Evolutionary conservation across 2,329 filamentous ascomycete species (phyloP), one percentile per base, ranked within the genome.

Genomic region (Aspergillus sp.): DNA sequence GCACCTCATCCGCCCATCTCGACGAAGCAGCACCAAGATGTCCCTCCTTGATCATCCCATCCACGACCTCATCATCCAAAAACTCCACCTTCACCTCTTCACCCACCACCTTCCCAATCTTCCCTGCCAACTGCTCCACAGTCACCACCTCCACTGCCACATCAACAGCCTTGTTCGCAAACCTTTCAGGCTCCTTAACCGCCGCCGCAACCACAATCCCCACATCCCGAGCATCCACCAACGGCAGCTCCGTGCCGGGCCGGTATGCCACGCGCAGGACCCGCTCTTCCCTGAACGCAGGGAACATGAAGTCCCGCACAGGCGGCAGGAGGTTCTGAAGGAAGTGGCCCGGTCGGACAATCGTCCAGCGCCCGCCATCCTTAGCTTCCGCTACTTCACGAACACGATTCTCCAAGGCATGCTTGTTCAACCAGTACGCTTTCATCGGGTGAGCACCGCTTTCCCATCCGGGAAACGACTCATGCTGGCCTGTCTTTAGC

Each of bases 191-290:
- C 1, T 36, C 30, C 17, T 30, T 17, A n/a, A 52, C 27, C 6
- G 49, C 27, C 3, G 30, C 49, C n/a, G 49, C 49, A 10, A 52
- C 49, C 30, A 38, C 49, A 52, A 52, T 52, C 30, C 49, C 49
- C 49, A 52, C 49, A 13, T 52, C 49, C 15, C 49, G 30, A 4
- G 49, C 49, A 36, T 52, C 49, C 49, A 52, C 49, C 32, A 19
- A 48, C 10, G 42, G 42, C 42, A 48, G 21, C 42, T 48, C 11
- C 11, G 42, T 48, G 10, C 6, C 19, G 11, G 42, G 21, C 42
- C 21, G 10, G 11, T 21, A 48, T 8, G 19, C 42, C 42, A 48
- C 42, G 8, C 17, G 27, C 30, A 52, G 30, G 30, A 52, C n/a
- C 17, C 49, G 17, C 17, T 36, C 49, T 39, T 36, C 30, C 49